phyloP scores from a whole-genome alignment of 2,329 filamentous ascomycete species.

The Trichoderma endophyticum region DNA sequence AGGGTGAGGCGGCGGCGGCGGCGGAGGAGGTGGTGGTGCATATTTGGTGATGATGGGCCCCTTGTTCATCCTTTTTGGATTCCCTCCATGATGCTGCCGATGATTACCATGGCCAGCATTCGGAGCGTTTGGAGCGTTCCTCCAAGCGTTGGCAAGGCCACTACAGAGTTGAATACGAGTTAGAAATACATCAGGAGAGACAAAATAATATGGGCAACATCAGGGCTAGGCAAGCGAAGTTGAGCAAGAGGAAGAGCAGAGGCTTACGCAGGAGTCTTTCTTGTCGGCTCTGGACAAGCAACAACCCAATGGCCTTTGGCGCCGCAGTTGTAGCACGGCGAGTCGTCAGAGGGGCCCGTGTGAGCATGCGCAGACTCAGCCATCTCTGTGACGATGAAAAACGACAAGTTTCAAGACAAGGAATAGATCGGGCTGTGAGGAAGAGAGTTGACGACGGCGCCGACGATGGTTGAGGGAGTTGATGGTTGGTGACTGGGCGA shows the following conservation, averaged over 20 bases:
- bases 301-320: conserved; percentile 49
- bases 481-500: neutral
- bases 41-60: conserved; percentile 38
- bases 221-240: neutral
- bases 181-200: neutral
- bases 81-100: conserved; percentile 29
- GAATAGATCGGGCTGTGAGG: neutral
- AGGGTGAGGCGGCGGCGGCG: neutral
- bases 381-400: conserved; percentile 25
- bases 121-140: conserved; percentile 30
- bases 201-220: neutral
- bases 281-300: conserved; percentile 50
- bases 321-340: conserved; percentile 55
- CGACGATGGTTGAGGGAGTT: neutral
- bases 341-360: conserved; percentile 33
- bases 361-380: conserved; percentile 30
- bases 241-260: neutral
- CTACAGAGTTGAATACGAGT: conserved; percentile 25
- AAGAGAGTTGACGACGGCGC: neutral
- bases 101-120: conserved; percentile 26
- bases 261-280: conserved; percentile 50
- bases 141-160: conserved; percentile 36
- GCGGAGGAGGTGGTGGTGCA: conserved; percentile 24
- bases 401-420: neutral
- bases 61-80: conserved; percentile 33